Evolutionary conservation across 495 filamentous ascomycete genomes (phyloP).

Genomic region (Neohortaea acidophila): DNA sequence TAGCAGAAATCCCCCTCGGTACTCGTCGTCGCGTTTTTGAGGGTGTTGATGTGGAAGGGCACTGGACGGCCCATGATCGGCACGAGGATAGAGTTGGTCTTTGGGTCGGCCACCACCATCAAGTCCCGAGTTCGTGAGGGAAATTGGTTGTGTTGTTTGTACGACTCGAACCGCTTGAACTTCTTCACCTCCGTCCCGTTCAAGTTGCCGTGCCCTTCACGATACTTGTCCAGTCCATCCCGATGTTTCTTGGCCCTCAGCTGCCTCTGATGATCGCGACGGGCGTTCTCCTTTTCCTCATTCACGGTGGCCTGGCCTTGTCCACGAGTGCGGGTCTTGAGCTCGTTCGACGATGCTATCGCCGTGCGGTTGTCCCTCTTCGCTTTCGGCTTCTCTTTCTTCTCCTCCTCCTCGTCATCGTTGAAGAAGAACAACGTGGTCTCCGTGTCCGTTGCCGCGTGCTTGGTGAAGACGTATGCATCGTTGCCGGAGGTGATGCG

Average conservation of each 20-base stretch:
- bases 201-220: constrained; percentile 60
- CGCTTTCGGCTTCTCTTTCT: constrained; percentile 53
- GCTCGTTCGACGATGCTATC: constrained; percentile 79
- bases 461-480: constrained; percentile 82
- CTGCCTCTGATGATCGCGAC: constrained; percentile 86
- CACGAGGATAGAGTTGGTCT: constrained; percentile 76
- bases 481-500: constrained; percentile 46
- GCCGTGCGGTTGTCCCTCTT: constrained; percentile 70
- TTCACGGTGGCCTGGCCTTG: constrained; percentile 73
- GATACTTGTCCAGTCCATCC: constrained; percentile 69
- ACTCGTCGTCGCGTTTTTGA: constrained; percentile 57
- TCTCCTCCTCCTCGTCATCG: constrained; percentile 43
- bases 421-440: constrained; percentile 96
- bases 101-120: constrained; percentile 75
- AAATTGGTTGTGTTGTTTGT: constrained; percentile 94
- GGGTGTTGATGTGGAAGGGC: constrained; percentile 96
- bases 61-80: constrained; percentile 97
- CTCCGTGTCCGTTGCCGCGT: constrained; percentile 77
- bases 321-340: constrained; percentile 80
- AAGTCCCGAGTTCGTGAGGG: constrained; percentile 69
- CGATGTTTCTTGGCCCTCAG: constrained; percentile 75
- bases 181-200: constrained; percentile 89
- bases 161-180: constrained; percentile 97
- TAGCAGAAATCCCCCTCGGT: constrained; percentile 80
- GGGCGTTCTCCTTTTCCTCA: constrained; percentile 75